Conservation (phyloP, 2,329 filamentous ascomycete genomes). For the Ceratocystis huliohia region DNA sequence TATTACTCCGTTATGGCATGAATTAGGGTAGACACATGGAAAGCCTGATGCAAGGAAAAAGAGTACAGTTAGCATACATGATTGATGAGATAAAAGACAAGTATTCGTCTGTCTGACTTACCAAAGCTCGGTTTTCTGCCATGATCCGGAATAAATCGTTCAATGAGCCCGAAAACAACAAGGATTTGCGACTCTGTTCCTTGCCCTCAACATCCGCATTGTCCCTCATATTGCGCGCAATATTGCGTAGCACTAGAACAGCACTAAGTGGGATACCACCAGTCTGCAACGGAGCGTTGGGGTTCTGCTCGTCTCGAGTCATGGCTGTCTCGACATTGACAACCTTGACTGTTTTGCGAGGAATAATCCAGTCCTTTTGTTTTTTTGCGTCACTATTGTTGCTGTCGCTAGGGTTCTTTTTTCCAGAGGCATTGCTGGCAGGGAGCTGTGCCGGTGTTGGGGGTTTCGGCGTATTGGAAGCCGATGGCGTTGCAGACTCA, state of each 20-base stretch:
- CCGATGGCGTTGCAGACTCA: background rate
- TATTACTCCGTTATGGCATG: conserved; percentile 28
- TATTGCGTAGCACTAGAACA: conserved; percentile 64
- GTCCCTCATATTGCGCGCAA: conserved; percentile 50
- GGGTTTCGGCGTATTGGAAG: conserved; percentile 6
- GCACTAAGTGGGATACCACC: conserved; percentile 69
- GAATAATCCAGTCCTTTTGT: conserved; percentile 36
- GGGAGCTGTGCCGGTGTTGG: conserved; percentile 15
- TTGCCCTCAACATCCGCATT: conserved; percentile 40
- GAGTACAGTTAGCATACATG: conserved; percentile 7
- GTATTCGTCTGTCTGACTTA: conserved; percentile 27
- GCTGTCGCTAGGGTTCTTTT: background rate
- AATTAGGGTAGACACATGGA: conserved; percentile 32
- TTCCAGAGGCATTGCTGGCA: background rate
- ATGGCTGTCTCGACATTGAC: conserved; percentile 44
- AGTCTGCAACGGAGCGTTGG: conserved; percentile 47
- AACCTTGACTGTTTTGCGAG: conserved; percentile 43
- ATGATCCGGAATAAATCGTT: conserved; percentile 55
- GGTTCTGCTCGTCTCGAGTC: conserved; percentile 45
- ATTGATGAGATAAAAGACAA: conserved; percentile 17
- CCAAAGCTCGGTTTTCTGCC: conserved; percentile 53
- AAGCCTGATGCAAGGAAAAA: conserved; percentile 26
- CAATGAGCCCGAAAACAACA: conserved; percentile 52
- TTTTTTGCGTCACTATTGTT: conserved; percentile 19
- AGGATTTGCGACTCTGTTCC: conserved; percentile 41